Conservation (phyloP, 805 yeast genomes). For the Wilhelminamyces savonicus region DNA sequence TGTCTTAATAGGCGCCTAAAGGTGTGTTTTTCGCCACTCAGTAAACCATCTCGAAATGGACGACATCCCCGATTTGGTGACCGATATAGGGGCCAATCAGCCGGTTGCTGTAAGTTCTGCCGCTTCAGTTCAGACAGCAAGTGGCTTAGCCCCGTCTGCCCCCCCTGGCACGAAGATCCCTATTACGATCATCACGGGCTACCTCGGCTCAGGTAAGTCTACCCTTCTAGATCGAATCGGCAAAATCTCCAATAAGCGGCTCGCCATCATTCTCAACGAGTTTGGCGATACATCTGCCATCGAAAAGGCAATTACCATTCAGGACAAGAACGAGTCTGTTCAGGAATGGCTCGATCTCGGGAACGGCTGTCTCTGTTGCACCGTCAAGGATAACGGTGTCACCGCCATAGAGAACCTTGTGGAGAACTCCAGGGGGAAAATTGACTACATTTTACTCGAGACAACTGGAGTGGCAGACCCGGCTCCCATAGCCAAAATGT, state of each 20-base stretch:
- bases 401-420: conserved; percentile 87
- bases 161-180: conserved; percentile 67
- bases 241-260: conserved; percentile 56
- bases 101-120: no score
- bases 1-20: no score
- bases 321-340: conserved; percentile 44
- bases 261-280: conserved; percentile 90
- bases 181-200: conserved; percentile 89
- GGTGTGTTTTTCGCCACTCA: no score
- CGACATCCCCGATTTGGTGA: conserved; percentile 30
- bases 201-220: conserved; percentile 90
- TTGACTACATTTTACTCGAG: conserved; percentile 88
- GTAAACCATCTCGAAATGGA: no score
- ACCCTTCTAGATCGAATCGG: conserved; percentile 77
- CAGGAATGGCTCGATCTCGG: conserved; percentile 97
- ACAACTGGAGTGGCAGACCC: conserved; percentile 98
- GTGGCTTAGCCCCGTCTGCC: no score
- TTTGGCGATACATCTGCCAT: conserved; percentile 88
- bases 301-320: conserved; percentile 77
- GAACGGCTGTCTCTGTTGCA: conserved; percentile 94
- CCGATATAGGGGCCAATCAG: no score
- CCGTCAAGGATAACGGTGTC: conserved; percentile 93
- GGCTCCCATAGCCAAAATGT: conserved; percentile 94
- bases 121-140: no score
- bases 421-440: conserved; percentile 59